A percentile compares a stretch with the other conserved stretches of the same genome.
phyloP scores from a whole-genome alignment of 371 early-diverging fungal genomes.

The Coemansia sp. region DNA sequence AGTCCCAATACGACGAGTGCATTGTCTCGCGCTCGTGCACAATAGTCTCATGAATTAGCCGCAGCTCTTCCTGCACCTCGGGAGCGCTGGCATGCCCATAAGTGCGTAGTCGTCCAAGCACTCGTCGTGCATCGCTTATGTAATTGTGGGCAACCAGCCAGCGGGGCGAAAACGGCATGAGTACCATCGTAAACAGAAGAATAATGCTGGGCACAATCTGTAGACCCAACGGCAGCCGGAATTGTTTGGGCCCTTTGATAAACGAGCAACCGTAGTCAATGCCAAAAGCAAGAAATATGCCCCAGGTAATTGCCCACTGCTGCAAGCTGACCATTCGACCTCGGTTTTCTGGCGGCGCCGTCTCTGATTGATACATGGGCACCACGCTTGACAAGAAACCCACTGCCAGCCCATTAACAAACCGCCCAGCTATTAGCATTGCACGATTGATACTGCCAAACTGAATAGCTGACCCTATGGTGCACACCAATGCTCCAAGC shows the following conservation, averaged over 20 bases:
- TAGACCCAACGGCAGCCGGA: conserved; percentile 78
- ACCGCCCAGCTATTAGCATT: conserved; percentile 69
- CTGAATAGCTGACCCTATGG: conserved; percentile 69
- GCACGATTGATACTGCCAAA: conserved; percentile 56
- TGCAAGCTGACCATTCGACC: conserved; percentile 84
- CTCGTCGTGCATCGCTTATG: conserved; percentile 61
- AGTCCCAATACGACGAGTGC: conserved; percentile 67
- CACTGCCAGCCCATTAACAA: conserved; percentile 74
- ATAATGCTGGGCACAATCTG: conserved; percentile 74
- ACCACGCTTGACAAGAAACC: conserved; percentile 83
- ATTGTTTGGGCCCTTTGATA: conserved; percentile 59
- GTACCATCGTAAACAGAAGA: conserved; percentile 65
- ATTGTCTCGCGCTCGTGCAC: conserved; percentile 64
- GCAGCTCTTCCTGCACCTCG: conserved; percentile 64
- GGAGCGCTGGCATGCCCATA: conserved; percentile 57
- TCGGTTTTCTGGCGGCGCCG: conserved; percentile 78
- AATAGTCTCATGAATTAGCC: conserved; percentile 60
- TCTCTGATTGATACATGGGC: conserved; percentile 88
- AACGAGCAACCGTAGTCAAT: conserved; percentile 64
- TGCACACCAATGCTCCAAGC: conserved; percentile 65
- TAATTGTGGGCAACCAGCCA: conserved; percentile 75
- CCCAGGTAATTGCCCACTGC: conserved; percentile 81
- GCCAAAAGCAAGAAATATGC: conserved; percentile 69
- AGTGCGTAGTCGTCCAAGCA: conserved; percentile 68
- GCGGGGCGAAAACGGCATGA: conserved; percentile 88